Conservation (phyloP, 768 basidiomycete species). For the Tylopilus rubrobrunneus region DNA sequence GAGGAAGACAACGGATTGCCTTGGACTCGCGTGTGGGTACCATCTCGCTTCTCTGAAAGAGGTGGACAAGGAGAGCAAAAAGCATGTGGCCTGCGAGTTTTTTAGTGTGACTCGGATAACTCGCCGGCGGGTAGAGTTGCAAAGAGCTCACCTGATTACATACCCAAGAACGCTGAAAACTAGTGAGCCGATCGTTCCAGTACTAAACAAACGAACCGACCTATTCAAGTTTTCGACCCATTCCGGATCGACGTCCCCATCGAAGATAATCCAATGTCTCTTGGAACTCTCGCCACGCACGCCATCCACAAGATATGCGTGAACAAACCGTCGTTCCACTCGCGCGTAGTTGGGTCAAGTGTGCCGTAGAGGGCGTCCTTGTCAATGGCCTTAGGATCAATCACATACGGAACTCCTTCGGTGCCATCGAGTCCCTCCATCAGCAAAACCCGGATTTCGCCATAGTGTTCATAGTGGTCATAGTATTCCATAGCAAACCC, state of each 20-base stretch:
- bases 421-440: slow-evolving; percentile 88
- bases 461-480: too few species aligned
- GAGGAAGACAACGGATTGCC: too few species aligned
- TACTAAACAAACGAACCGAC: slow-evolving; percentile 38
- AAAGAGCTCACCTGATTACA: too few species aligned
- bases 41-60: too few species aligned
- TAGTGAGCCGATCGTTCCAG: slow-evolving; percentile 1
- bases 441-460: too few species aligned
- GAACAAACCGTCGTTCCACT: slow-evolving; percentile 99
- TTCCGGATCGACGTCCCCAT: slow-evolving; percentile 99
- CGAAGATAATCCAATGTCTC: slow-evolving; percentile 99
- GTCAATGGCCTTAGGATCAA: slow-evolving; percentile 98
- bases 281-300: slow-evolving; percentile 96
- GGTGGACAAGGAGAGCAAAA: too few species aligned
- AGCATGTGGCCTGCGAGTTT: too few species aligned
- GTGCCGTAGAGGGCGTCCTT: slow-evolving; percentile 98
- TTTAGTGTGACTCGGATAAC: too few species aligned
- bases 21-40: too few species aligned
- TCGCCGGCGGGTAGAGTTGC: too few species aligned
- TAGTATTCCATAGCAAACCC: too few species aligned
- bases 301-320: slow-evolving; percentile 97
- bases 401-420: slow-evolving; percentile 93
- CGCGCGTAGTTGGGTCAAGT: slow-evolving; percentile 92
- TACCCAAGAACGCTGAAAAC: slow-evolving; percentile 79
- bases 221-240: slow-evolving; percentile 99